Conservation (phyloP, 2,329 filamentous ascomycete genomes). For the Apiospora hydei region DNA sequence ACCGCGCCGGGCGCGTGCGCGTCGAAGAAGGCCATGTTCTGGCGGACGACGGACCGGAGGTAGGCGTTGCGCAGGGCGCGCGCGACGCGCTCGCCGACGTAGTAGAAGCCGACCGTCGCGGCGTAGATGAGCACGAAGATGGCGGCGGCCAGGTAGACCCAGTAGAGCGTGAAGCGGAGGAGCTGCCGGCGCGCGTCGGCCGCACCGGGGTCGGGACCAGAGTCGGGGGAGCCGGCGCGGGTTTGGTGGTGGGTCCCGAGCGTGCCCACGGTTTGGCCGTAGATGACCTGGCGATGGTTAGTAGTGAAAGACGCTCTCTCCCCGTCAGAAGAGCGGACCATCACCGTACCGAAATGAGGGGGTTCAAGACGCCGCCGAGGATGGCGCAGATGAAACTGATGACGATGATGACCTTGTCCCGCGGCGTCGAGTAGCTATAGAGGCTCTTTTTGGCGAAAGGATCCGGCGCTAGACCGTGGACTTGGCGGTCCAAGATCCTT, state of each 20-base stretch:
- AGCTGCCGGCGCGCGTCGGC: slow-evolving; percentile 11
- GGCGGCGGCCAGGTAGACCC: slow-evolving; percentile 33
- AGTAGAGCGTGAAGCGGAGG: slow-evolving; percentile 26
- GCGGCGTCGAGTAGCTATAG: slow-evolving; percentile 10
- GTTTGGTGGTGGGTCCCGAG: slow-evolving; percentile 32
- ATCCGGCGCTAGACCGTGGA: background rate
- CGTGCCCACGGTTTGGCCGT: slow-evolving; percentile 33
- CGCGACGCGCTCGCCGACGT: slow-evolving; percentile 34
- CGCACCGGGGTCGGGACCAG: slow-evolving; percentile 31
- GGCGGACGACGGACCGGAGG: slow-evolving; percentile 34
- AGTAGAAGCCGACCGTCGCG: slow-evolving; percentile 34
- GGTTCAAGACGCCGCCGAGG: background rate
- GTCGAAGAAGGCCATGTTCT: slow-evolving; percentile 41
- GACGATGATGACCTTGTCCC: background rate
- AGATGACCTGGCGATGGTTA: slow-evolving; percentile 12
- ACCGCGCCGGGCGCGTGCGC: slow-evolving; percentile 35
- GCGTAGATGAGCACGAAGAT: slow-evolving; percentile 32
- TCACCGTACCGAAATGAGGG: background rate
- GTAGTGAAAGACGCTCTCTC: background rate
- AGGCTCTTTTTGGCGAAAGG: background rate
- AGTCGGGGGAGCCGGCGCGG: slow-evolving; percentile 30
- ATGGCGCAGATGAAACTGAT: slow-evolving; percentile 13
- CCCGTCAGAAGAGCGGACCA: background rate
- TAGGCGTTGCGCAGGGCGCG: slow-evolving; percentile 32
- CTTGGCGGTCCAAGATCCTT: background rate